Conservation (phyloP, 257 asterid genomes). For the Nicotiana undulata region DNA sequence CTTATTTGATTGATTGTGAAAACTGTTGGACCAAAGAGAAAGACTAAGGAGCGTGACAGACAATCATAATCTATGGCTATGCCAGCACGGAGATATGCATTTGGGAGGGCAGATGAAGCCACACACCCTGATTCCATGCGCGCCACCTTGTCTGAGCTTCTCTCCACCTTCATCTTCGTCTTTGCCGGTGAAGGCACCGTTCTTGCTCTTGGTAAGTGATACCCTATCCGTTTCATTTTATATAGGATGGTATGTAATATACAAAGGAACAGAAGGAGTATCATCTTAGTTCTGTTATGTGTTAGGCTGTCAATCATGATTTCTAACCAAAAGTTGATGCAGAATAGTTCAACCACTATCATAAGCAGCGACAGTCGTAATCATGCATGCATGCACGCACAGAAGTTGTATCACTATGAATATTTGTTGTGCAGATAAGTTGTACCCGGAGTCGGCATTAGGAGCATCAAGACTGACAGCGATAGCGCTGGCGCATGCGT, state of each 20-base stretch:
- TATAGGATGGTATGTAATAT: too few relatives aligned
- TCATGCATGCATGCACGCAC: background rate
- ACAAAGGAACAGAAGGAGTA: too few relatives aligned
- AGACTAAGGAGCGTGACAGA: background rate
- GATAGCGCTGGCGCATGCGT: slow-evolving; percentile 67
- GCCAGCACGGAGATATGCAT: slow-evolving; percentile 70
- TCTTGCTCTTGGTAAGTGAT: slow-evolving; percentile 57
- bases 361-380: background rate
- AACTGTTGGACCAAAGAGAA: background rate
- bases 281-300: too few relatives aligned
- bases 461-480: slow-evolving; percentile 51
- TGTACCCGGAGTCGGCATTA: slow-evolving; percentile 41
- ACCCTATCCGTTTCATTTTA: background rate
- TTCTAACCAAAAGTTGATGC: background rate
- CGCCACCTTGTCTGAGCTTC: slow-evolving; percentile 77
- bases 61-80: slow-evolving; percentile 6
- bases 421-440: slow-evolving; percentile 32
- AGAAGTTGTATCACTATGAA: background rate
- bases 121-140: slow-evolving; percentile 83
- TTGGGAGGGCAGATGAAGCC: slow-evolving; percentile 85
- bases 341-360: background rate
- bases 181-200: slow-evolving; percentile 87
- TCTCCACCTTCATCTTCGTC: slow-evolving; percentile 81
- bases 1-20: background rate
- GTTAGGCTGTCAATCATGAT: background rate